Evolutionary conservation across 371 early-diverging fungal species (phyloP), one percentile per base, ranked within the genome.

Genomic region (Nematocida homosporus): DNA sequence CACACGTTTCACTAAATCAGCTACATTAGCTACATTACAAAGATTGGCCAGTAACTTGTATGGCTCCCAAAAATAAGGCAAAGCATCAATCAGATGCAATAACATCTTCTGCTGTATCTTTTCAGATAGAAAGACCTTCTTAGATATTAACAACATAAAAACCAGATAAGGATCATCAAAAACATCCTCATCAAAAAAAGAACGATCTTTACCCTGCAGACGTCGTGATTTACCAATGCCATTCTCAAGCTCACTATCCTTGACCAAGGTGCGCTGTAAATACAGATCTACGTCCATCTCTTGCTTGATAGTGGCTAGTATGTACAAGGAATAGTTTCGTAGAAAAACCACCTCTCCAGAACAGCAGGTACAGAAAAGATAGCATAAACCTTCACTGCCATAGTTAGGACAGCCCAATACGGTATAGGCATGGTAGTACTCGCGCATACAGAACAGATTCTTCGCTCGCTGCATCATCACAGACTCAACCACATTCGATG

Each of bases 61-160:
- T 29, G 72, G 66, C 10, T 83, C 83, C 81, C 81, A 83, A 56
- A 83, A 81, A 41, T 65, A 78, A 6, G 61, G 68, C 13, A 77
- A 27, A 30, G 20, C 48, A n/a, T 56, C 20, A 47, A 81, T 27
- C 29, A 63, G 64, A 25, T 75, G 25, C 1, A 66, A 20, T 16
- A 81, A 63, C 8, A 68, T 44, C 32, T 65, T 76, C 35, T 63
- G 35, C 18, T 66, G 63, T 23, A 56, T 77, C 13, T 40, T 30
- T 6, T 44, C 42, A n/a, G 75, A 63, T 13, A 79, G 42, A 10
- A 66, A 65, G 44, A 59, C 59, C 38, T 78, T 63, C 54, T 81
- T 81, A 2, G 78, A 37, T 23, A 79, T 25, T 42, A 78, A 37
- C 10, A 72, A 59, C 6, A 72, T 35, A 35, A 40, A 72, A 25